Percentiles rank a stretch among this genome's conserved stretches.
These are phyloP conservation scores for Prunus mira DNA, from an alignment of 306 rosid genomes.

Conservation along the genomic window DNA sequence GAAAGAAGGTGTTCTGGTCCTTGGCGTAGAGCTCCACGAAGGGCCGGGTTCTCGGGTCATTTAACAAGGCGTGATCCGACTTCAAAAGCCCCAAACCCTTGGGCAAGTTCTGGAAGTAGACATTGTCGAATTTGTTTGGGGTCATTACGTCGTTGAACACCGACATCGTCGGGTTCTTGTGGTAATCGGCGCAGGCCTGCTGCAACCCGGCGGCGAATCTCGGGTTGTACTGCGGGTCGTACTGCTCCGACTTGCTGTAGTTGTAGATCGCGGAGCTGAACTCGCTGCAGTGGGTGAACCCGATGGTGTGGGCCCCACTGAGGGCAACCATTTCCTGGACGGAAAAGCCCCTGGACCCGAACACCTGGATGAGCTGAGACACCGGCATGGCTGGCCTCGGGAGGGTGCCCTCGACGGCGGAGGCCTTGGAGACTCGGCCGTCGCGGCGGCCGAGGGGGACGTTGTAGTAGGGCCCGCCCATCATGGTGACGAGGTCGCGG, in stretches of 20 bases:
- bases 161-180: conserved; percentile 62
- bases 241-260: conserved; percentile 23
- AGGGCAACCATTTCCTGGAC: conserved; percentile 74
- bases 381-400: conserved; percentile 61
- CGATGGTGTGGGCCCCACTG: conserved; percentile 83
- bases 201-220: conserved; percentile 51
- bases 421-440: conserved; percentile 35
- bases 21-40: conserved; percentile 53
- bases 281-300: conserved; percentile 72
- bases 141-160: conserved; percentile 82
- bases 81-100: conserved; percentile 70
- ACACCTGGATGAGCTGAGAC: conserved; percentile 41
- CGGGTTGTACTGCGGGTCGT: conserved; percentile 53
- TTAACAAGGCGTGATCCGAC: conserved; percentile 63
- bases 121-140: conserved; percentile 79
- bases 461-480: conserved; percentile 42
- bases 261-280: conserved; percentile 44
- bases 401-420: conserved; percentile 38
- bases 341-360: conserved; percentile 56
- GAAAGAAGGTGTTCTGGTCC: conserved; percentile 51
- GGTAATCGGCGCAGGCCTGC: conserved; percentile 54
- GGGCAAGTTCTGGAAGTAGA: conserved; percentile 69
- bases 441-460: conserved; percentile 40
- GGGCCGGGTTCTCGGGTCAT: conserved; percentile 49
- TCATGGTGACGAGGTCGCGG: conserved; percentile 47